These are phyloP conservation scores for Bruguiera sexangula DNA, from an alignment of 345 rosid genomes.

Conservation along the genomic window DNA sequence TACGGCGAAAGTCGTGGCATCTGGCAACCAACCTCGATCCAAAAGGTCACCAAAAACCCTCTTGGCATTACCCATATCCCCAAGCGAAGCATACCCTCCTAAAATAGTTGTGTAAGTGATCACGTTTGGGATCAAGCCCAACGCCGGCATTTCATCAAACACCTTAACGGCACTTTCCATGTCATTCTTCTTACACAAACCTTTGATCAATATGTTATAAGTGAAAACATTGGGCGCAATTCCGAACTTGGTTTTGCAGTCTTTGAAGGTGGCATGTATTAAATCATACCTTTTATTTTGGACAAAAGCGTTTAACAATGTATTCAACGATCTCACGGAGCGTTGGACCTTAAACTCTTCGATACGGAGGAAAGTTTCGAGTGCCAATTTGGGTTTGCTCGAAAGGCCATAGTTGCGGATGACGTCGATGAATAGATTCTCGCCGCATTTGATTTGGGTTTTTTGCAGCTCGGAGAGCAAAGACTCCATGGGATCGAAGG, in stretches of 20 bases:
- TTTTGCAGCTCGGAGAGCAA: constrained; percentile 51
- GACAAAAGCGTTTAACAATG: constrained; percentile 69
- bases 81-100: constrained; percentile 63
- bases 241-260: constrained; percentile 43
- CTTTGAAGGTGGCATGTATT: constrained; percentile 51
- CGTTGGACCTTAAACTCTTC: constrained; percentile 54
- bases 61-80: constrained; percentile 65
- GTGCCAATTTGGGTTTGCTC: constrained; percentile 45
- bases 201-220: constrained; percentile 67
- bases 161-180: constrained; percentile 55
- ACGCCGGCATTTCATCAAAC: constrained; percentile 76
- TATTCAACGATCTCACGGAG: constrained; percentile 71
- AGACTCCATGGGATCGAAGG: constrained; percentile 59
- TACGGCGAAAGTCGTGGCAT: constrained; percentile 65
- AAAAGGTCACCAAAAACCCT: constrained; percentile 54
- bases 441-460: constrained; percentile 62
- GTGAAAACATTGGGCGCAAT: constrained; percentile 74
- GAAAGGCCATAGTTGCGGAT: constrained; percentile 80
- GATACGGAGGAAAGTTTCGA: constrained; percentile 58
- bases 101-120: constrained; percentile 72
- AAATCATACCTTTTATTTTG: constrained; percentile 63
- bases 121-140: constrained; percentile 75
- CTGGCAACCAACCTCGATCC: constrained; percentile 84
- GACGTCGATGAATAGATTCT: constrained; percentile 60
- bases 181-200: constrained; percentile 55